Percentiles rank a stretch among this genome's conserved stretches.
Evolutionary conservation across 306 rosid genomes (phyloP).

Genomic region (Sesbania bispinosa): DNA sequence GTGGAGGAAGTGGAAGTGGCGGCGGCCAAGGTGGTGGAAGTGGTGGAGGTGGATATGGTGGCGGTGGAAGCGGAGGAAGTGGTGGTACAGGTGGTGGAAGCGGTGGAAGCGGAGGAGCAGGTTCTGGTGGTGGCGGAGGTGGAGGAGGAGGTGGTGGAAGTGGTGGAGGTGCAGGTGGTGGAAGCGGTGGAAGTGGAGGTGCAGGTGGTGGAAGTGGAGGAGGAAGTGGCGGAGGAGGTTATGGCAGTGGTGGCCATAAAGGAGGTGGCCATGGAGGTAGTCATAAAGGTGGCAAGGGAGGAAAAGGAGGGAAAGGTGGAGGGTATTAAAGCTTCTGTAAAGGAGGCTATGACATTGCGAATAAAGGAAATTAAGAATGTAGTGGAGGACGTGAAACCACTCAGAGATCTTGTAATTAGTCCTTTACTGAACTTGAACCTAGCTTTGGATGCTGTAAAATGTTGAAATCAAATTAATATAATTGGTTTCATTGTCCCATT

Average conservation of each 20-base stretch:
- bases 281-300: too few relatives aligned
- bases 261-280: neutral
- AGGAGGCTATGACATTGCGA: neutral
- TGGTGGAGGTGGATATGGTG: neutral
- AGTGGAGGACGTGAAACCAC: neutral
- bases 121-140: neutral
- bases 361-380: neutral
- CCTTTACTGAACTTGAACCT: neutral
- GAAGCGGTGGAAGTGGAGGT: neutral
- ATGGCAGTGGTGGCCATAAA: neutral
- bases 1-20: neutral
- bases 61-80: neutral
- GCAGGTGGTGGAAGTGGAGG: neutral
- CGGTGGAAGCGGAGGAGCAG: neutral
- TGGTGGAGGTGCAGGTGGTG: constrained; percentile 1
- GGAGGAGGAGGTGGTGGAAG: too few relatives aligned
- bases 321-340: neutral
- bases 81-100: neutral
- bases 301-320: neutral
- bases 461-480: neutral
- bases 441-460: neutral
- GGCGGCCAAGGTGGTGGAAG: neutral
- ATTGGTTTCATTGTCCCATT: neutral
- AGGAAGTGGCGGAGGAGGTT: neutral
- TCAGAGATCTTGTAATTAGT: neutral